Evolutionary conservation across 148 eudicot genomes (phyloP).

Genomic region (Heliamphora exappendiculata): DNA sequence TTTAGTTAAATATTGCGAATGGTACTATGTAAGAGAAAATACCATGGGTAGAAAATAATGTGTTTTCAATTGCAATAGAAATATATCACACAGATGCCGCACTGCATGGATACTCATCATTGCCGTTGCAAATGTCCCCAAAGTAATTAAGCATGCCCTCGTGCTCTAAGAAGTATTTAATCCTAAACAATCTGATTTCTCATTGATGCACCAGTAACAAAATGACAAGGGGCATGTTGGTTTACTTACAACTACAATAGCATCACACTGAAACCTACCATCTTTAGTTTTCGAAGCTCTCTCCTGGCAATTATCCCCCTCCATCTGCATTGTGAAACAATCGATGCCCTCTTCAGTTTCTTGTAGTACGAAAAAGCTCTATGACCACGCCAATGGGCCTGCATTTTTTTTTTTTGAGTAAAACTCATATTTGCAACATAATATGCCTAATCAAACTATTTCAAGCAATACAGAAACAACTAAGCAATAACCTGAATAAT

Average conservation of each 20-base stretch:
- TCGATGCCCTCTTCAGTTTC: slow-evolving; percentile 58
- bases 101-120: background rate
- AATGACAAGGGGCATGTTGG: background rate
- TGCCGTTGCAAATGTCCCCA: slow-evolving; percentile 2
- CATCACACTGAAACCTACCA: slow-evolving; percentile 41
- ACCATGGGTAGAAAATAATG: background rate
- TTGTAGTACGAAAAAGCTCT: slow-evolving; percentile 46
- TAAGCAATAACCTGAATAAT: slow-evolving; percentile 52
- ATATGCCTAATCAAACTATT: background rate
- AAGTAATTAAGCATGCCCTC: background rate
- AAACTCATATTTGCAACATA: slow-evolving; percentile 9
- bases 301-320: slow-evolving; percentile 60
- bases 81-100: background rate
- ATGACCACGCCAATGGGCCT: slow-evolving; percentile 82
- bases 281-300: slow-evolving; percentile 69
- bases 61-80: background rate
- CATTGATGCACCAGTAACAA: background rate
- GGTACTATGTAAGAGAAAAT: slow-evolving; percentile 3
- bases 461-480: slow-evolving; percentile 10
- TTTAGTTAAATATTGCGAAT: no score
- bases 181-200: background rate
- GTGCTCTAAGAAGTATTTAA: background rate
- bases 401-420: slow-evolving; percentile 21
- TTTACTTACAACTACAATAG: background rate
- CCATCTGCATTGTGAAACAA: slow-evolving; percentile 77